Percentiles rank a stretch among this genome's conserved stretches.
phyloP scores from a whole-genome alignment of 495 filamentous ascomycete genomes.

The Sabuloglossum arenarium region DNA sequence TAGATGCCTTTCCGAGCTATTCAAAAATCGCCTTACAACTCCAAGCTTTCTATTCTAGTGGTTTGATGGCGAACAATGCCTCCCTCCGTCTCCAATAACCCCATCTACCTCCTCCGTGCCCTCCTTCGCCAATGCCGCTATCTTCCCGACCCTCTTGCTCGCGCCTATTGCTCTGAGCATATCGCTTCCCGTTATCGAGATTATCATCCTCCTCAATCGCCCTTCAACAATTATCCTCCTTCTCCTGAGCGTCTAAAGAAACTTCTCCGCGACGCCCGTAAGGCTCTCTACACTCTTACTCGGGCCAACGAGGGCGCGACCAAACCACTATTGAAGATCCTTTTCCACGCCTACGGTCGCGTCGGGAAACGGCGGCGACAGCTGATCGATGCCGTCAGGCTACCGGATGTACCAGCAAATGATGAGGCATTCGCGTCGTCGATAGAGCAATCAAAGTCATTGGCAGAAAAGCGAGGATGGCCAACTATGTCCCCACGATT shows the following conservation, averaged over 20 bases:
- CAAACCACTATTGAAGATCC: slow-evolving; percentile 36
- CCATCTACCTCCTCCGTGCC: slow-evolving; percentile 47
- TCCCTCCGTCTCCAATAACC: too few species aligned
- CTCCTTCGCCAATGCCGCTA: slow-evolving; percentile 73
- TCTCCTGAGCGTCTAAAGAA: slow-evolving; percentile 5
- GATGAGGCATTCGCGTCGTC: not conserved
- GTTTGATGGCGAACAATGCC: too few species aligned
- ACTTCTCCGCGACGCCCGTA: slow-evolving; percentile 2
- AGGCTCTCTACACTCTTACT: slow-evolving; percentile 16
- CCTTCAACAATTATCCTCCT: not conserved
- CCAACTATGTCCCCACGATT: slow-evolving; percentile 5
- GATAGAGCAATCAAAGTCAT: not conserved
- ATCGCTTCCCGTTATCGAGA: slow-evolving; percentile 36
- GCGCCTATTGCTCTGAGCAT: slow-evolving; percentile 33
- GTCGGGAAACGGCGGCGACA: slow-evolving; percentile 43
- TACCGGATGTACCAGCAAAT: slow-evolving; percentile 12
- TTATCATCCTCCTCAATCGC: slow-evolving; percentile 11
- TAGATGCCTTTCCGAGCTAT: too few species aligned
- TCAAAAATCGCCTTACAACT: too few species aligned
- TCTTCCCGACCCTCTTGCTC: slow-evolving; percentile 53
- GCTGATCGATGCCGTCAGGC: slow-evolving; percentile 30
- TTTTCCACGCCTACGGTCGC: slow-evolving; percentile 54
- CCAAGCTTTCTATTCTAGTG: too few species aligned
- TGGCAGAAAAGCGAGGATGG: not conserved
- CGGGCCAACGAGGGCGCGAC: slow-evolving; percentile 46